Evolutionary conservation across 495 filamentous ascomycete species (phyloP), one percentile per base, ranked within the genome.

Genomic region (Trichoderma orchidacearum): DNA sequence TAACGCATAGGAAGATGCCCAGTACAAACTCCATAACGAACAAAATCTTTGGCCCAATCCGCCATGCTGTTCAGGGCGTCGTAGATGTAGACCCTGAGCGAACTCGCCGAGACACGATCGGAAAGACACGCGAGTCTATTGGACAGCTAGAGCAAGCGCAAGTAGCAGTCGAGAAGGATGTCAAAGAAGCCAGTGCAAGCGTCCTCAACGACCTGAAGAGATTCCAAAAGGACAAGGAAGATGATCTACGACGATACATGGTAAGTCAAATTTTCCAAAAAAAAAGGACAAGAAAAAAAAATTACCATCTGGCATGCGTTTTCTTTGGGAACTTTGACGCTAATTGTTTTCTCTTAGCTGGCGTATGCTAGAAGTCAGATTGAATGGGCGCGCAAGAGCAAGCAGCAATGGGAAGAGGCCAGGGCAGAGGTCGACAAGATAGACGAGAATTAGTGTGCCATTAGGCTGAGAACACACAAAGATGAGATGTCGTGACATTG

Each of bases 381-480:
- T 57, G 90, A 97, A 68, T 98, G 93, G 93, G 94, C 93, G n/a
- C 90, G 85, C 68, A 93, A 93, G 74, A 96, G 91, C 63, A 83
- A 93, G 62, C 91, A 95, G 64, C 89, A 89, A 3, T 98, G 93
- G 93, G 89, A 90, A 62, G 91, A 97, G 67, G 93, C 93, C 3
- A 89, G 82, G 63, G 85, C 83, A n/a, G 93, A 97, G 64, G 86
- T 96, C 53, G 82, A 85, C 56, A 96, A 95, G 76, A 96, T 96
- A 62, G 75, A 79, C 36, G 76, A 81, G 61, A 68, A 66, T 31
- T 73, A 65, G 58, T 9, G 30, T 11, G 9, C 7, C 5, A 35
- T 35, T n/a, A 35, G n/a, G n/a, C 11, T 35, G 15, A 17, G n/a
- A n/a, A n/a, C n/a, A n/a, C n/a, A n/a, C n/a, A n/a, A n/a, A n/a